Evolutionary conservation across 192 early-diverging fungal genomes (phyloP), one percentile per base, ranked within the genome.

Genomic region (Coemansia aciculifera): DNA sequence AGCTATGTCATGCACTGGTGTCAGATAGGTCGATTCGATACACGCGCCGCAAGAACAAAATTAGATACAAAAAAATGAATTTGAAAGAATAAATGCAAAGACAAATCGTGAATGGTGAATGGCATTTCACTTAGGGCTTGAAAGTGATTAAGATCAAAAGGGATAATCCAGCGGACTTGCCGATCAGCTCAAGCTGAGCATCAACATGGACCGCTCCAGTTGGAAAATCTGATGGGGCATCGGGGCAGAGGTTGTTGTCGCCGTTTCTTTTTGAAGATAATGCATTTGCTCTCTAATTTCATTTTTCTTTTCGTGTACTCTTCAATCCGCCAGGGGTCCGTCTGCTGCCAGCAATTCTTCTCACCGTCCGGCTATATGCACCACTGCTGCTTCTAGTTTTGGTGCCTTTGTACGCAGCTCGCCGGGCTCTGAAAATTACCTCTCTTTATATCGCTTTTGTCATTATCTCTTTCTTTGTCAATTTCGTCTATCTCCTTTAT

Each of bases 341-440:
- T 52, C 49, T 52, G 49, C 49, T 27, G 49, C 49, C 4, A 52
- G 49, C 11, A 56, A 17, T 34, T 32, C 12, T 31, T 56, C 51
- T 12, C 15, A 12, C 29, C 29, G 12, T 11, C 29, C 27, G 15
- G 52, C 52, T 56, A 56, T 56, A 56, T 56, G 52, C 52, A 32
- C 29, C 13, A 27, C 24, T 27, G 27, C 52, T 15, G 15, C 8
- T 56, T 23, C 31, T 31, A 15, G 44, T 21, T 48, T 48, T 48
- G 23, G 24, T 29, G 52, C 1, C 52, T 56, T 56, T 56, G 52
- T 56, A 56, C 52, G 52, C 52, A 56, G 52, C 29, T 56, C 29
- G 52, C 15, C 29, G 49, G 49, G 49, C 49, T 52, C 23, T 52
- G 49, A 31, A 52, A 56, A 48, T 32, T 56, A 6, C 13, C 27